phyloP scores from a whole-genome alignment of 2,329 filamentous ascomycete genomes.

The Trichoderma pleuroti region DNA sequence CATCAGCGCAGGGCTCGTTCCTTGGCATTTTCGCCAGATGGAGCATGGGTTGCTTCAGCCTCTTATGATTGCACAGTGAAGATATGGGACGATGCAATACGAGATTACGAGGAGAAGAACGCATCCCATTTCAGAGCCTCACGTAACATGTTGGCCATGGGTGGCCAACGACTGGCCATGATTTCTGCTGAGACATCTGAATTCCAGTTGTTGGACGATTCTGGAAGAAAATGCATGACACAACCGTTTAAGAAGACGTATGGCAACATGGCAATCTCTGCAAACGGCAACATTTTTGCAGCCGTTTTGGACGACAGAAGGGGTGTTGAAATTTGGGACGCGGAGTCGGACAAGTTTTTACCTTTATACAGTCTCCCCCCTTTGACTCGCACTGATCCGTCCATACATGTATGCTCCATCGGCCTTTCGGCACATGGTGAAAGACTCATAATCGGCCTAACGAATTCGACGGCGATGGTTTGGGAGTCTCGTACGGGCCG shows the following conservation, averaged over 20 bases:
- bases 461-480: not conserved
- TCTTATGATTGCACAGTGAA: conserved; percentile 21
- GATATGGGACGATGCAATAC: conserved; percentile 20
- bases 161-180: conserved; percentile 21
- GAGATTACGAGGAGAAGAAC: not conserved
- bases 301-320: not conserved
- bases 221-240: not conserved
- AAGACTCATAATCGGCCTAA: not conserved
- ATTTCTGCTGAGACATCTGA: not conserved
- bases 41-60: conserved; percentile 22
- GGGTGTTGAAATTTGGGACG: not conserved
- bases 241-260: not conserved
- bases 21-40: conserved; percentile 24
- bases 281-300: not conserved
- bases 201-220: conserved; percentile 20
- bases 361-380: no score
- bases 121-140: no score
- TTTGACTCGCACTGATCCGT: fast-evolving
- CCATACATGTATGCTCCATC: not conserved
- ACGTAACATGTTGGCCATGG: conserved; percentile 19
- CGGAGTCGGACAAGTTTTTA: not conserved
- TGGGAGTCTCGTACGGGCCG: not conserved
- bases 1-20: conserved; percentile 16
- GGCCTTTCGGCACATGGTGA: not conserved
- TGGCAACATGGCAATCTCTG: not conserved